Evolutionary conservation across 768 basidiomycete species (phyloP), one percentile per base, ranked within the genome.

Genomic region (Amanita exitialis): DNA sequence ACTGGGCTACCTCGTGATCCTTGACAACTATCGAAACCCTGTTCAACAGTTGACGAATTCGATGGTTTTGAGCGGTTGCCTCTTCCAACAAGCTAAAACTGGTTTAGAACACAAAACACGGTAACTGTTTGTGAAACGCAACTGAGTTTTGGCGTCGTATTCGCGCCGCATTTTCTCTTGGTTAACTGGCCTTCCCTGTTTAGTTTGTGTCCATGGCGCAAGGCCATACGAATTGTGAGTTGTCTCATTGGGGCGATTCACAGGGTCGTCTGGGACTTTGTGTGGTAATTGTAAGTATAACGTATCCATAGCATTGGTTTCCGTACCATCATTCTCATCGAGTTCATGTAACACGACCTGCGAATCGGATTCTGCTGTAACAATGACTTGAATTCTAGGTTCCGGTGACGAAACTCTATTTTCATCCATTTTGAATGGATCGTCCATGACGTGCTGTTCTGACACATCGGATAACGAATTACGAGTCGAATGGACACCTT

Each of bases 11-110:
- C 52, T 89, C 83, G 53, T 82, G 86, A 45, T 89, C 87, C 56
- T 76, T 73, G 39, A 88, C 70, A 25, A 72, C 74, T 6, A 67
- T 68, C 1, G 83, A 78, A 49, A 87, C 73, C 50, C 78, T 77
- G 57, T 86, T 82, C 23, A 88, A 68, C 23, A 85, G 69, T 57
- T 85, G 81, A 30, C 86, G 77, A 35, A 83, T 78, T 48, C 79
- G 72, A 51, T 79, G 74, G 54, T 90, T 90, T 58, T 85, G 80
- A 10, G 70, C 64, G 47, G 69, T 68, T 9, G 77, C 64, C 44
- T 82, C 77, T 47, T 81, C 78, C 25, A 90, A 65, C 13, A 83
- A 66, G 50, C 87, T 89, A 57, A 1, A 23, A 36, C 44, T 23
- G 36, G 54, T 23, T 56, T 34, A 36, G 45, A 58, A 21, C 20